Evolutionary conservation across 768 basidiomycete species (phyloP), one percentile per base, ranked within the genome.

Genomic region (Trametopsis cervina): DNA sequence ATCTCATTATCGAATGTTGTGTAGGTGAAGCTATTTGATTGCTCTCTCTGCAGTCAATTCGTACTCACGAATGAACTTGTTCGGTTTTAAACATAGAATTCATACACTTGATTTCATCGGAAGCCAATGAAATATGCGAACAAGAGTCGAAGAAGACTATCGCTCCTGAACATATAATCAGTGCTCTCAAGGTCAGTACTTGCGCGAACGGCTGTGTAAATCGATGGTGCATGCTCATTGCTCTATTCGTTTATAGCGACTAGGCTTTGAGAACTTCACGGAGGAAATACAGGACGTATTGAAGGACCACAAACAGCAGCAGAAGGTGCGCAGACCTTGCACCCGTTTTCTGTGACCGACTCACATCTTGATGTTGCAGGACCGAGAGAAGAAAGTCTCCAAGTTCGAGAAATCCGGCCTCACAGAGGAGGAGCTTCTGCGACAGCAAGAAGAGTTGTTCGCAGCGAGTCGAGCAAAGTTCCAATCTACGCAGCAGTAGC

Each of bases 101-200:
- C 65, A 94, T 99, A 53, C 91, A 98, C 64, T 69, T 98, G 66
- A 86, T 99, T 63, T 95, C 96, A 15, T 91, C 93, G 7, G 92
- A 97, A 63, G 91, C 96, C 44, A 98, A 98, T 64, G 91, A 97
- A 56, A 90, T 97, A 52, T 99, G 96, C 61, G 96, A 98, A 62
- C 85, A 91, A 63, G 93, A 95, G 62, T 90, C 91, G 21, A 97
- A 96, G 73, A 99, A 99, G 73, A 99, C 96, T 1, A 98, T 99
- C 58, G 88, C 92, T 4, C 96, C 96, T 1, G 96, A 99, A 58
- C 96, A 99, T 62, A 93, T 98, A 38, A 85, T 97, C 24, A 71
- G 77, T 20, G 96, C 96, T 4, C 72, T 99, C 47, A 91, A 91
- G 72, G 94, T 89, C 48, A 44, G 74, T 66, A 15, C 21, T 18